Evolutionary conservation across 768 basidiomycete species (phyloP), one percentile per base, ranked within the genome.

Genomic region (Galerina sulciceps): DNA sequence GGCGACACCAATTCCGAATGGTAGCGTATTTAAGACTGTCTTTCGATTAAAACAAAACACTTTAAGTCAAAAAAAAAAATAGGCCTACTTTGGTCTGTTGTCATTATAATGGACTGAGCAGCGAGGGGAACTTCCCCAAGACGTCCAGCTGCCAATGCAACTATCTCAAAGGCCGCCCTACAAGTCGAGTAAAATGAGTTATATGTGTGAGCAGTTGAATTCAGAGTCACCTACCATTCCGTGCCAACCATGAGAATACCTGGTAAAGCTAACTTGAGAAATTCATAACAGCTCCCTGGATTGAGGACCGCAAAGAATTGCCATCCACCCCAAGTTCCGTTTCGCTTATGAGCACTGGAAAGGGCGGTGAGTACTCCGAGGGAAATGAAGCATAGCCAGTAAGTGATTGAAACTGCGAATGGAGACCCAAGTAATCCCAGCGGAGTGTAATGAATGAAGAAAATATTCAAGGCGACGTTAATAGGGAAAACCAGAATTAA

Each of bases 91-190:
- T 90, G 89, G 66, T 93, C 91, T 5, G 86, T 84, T 15, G 88
- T 91, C 88, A 91, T 91, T 55, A 91, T 89, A 45, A 90, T 85
- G 0, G 88, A 87, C 63, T 93, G 91, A 1, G 88, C 90, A 3
- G 88, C 89, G 36, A 92, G 78, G 1, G 88, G 76, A 34, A 89
- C 68, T n/a, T 80, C 67, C 6, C 90, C 90, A 3, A 93, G 76
- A 17, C 84, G 79, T 4, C 89, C 91, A 3, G 91, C 91, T 15
- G 88, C 87, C 20, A 93, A 75, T 4, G 91, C 89, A 10, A 92
- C 90, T 38, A 92, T 90, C 67, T 93, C 91, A 62, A 92, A 93
- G 0, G 90, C 88, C 43, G 87, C 87, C 90, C 90, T 90, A 53
- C 15, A 46, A 38, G n/a, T 10, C 5, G 48, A 56, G 37, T 23